Percentiles rank a stretch among this genome's conserved stretches.
Evolutionary conservation across 169 alveolate genomes (phyloP).

Genomic region (Theileria annulata): DNA sequence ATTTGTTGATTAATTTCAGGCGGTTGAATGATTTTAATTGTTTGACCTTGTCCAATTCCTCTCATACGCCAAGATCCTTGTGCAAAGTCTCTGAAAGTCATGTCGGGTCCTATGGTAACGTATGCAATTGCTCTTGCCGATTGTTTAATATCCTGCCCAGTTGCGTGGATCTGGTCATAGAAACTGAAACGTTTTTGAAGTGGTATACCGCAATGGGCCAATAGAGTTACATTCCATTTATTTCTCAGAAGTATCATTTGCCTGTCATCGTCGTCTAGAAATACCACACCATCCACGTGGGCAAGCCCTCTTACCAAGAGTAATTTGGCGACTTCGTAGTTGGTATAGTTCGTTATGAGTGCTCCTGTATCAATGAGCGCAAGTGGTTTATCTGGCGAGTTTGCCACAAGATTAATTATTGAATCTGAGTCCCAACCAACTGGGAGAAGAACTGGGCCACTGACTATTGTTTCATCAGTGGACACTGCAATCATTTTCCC

Average conservation of each 20-base stretch:
- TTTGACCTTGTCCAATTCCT: conserved; percentile 83
- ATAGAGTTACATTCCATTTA: conserved; percentile 49
- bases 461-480: conserved; percentile 71
- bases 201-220: conserved; percentile 74
- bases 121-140: conserved; percentile 85
- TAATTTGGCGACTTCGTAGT: conserved; percentile 74
- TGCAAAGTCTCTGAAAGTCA: conserved; percentile 85
- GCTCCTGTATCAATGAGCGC: conserved; percentile 88
- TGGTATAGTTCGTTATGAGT: conserved; percentile 79
- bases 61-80: conserved; percentile 92
- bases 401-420: conserved; percentile 62
- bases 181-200: conserved; percentile 84
- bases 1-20: conserved; percentile 78
- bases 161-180: conserved; percentile 90
- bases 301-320: conserved; percentile 74
- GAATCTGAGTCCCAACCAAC: conserved; percentile 65
- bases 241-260: conserved; percentile 66
- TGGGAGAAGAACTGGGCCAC: conserved; percentile 60
- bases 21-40: conserved; percentile 76
- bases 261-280: conserved; percentile 65
- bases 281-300: conserved; percentile 80
- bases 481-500: conserved; percentile 81
- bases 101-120: conserved; percentile 87
- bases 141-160: conserved; percentile 90
- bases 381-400: conserved; percentile 54